Conservation (phyloP, 164 flowering plant genomes). For the Akebia trifoliata region DNA sequence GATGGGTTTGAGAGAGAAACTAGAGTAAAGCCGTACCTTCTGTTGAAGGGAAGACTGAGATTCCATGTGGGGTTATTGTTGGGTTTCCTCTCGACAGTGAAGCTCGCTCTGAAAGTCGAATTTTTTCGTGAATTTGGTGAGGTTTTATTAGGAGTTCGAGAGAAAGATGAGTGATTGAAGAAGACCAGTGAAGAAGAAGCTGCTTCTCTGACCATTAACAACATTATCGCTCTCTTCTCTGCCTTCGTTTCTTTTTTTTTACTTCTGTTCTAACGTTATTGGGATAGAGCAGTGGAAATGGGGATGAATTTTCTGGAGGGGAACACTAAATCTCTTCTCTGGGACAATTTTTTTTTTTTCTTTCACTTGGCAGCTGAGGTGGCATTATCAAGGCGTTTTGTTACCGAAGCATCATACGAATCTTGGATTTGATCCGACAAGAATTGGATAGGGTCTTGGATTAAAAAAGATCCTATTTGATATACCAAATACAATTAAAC, state of each 20-base stretch:
- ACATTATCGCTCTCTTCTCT: conserved; percentile 23
- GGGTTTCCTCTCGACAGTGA: conserved; percentile 21
- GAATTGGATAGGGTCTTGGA: too few species aligned
- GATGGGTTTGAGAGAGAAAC: not conserved
- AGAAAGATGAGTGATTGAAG: conserved; percentile 7
- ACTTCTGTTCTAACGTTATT: not conserved
- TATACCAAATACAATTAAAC: too few species aligned
- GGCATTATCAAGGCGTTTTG: too few species aligned
- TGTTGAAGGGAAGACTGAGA: conserved; percentile 20
- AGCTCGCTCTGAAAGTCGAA: conserved; percentile 24
- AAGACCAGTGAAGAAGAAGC: conserved; percentile 8
- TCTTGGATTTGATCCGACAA: too few species aligned
- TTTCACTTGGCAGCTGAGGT: too few species aligned
- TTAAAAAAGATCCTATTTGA: too few species aligned
- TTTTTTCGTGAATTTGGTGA: conserved; percentile 8
- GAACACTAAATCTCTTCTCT: not conserved
- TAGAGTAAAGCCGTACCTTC: conserved; percentile 12
- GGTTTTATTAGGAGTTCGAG: conserved; percentile 10
- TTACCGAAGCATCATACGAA: too few species aligned
- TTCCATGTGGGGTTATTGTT: conserved; percentile 10
- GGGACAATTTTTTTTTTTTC: too few species aligned
- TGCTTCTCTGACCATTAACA: conserved; percentile 18
- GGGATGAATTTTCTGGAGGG: not conserved
- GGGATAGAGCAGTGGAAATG: too few species aligned
- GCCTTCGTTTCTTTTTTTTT: not conserved